Conservation (phyloP, 805 yeast species). For the Gaillardinia entomophila region DNA sequence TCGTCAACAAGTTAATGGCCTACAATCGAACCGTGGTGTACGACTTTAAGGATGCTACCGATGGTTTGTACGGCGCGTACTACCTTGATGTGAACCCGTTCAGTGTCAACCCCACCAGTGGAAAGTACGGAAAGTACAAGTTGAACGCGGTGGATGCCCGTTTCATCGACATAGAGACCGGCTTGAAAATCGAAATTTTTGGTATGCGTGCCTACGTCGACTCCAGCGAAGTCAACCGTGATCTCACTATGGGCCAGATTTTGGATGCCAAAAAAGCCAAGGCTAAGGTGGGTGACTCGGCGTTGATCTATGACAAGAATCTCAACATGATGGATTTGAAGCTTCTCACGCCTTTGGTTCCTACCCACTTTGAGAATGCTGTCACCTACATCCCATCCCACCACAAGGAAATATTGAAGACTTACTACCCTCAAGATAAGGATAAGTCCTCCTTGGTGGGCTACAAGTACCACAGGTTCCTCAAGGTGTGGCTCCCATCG, state of each 20-base stretch:
- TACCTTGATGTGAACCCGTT: conserved; percentile 2
- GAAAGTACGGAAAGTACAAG: conserved; percentile 12
- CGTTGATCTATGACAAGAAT: conserved; percentile 1
- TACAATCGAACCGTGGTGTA: conserved; percentile 18
- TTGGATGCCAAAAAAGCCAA: neutral
- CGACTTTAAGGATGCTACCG: conserved; percentile 21
- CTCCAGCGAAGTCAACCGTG: conserved; percentile 5
- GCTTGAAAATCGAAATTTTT: conserved; percentile 12
- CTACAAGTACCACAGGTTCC: neutral
- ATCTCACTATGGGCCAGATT: conserved; percentile 6
- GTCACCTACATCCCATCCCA: neutral
- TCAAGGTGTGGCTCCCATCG: neutral
- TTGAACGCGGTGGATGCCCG: conserved; percentile 32
- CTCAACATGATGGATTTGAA: neutral
- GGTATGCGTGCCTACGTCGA: conserved; percentile 2
- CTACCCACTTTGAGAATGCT: conserved; percentile 1
- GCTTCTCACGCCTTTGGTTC: neutral
- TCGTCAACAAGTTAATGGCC: conserved; percentile 13
- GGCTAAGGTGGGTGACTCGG: neutral
- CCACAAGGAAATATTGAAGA: neutral
- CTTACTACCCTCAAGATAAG: neutral
- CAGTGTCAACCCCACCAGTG: conserved; percentile 1
- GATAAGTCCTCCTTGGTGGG: neutral
- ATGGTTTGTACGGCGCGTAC: conserved; percentile 2
- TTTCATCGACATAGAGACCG: conserved; percentile 28